Evolutionary conservation across 768 basidiomycete genomes (phyloP).

Genomic region (Tylopilus balloui): DNA sequence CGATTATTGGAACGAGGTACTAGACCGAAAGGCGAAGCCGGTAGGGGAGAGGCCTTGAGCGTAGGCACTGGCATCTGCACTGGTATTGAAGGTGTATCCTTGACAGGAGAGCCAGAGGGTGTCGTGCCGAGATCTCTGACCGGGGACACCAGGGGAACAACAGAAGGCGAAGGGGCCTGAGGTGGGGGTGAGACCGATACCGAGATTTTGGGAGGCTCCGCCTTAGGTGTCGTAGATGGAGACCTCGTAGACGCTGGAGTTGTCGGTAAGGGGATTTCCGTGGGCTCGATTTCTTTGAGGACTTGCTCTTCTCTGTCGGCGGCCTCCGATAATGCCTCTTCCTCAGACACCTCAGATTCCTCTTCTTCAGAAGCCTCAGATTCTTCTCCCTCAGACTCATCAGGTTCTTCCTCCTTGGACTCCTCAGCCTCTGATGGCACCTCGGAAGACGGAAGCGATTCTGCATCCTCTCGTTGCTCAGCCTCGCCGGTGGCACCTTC

Average conservation of each 20-base stretch:
- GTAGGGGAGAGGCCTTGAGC: constrained; percentile 15
- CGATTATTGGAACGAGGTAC: constrained; percentile 49
- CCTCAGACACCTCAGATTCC: neutral
- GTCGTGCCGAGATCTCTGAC: constrained; percentile 50
- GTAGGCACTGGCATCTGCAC: constrained; percentile 15
- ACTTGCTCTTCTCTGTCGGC: constrained; percentile 18
- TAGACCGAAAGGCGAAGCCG: constrained; percentile 38
- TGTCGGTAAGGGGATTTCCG: constrained; percentile 14
- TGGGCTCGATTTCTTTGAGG: constrained; percentile 22
- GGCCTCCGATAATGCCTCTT: constrained; percentile 2
- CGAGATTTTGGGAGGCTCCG: constrained; percentile 42
- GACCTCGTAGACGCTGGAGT: constrained; percentile 45
- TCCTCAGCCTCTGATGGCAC: neutral
- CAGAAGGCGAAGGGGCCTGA: constrained; percentile 19
- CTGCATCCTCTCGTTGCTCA: constrained; percentile 32
- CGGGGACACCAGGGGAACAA: constrained; percentile 31
- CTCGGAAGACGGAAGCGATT: neutral
- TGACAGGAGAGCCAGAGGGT: constrained; percentile 60
- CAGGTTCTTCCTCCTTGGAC: constrained; percentile 10
- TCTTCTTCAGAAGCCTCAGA: constrained; percentile 15
- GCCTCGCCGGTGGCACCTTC: constrained; percentile 22
- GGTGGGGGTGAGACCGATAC: constrained; percentile 33
- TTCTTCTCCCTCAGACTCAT: constrained; percentile 5
- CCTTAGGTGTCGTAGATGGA: constrained; percentile 56
- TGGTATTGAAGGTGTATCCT: constrained; percentile 29